Base-by-base conservation (phyloP, 1,139 yeast species). In the Diutina catenulata region DNA sequence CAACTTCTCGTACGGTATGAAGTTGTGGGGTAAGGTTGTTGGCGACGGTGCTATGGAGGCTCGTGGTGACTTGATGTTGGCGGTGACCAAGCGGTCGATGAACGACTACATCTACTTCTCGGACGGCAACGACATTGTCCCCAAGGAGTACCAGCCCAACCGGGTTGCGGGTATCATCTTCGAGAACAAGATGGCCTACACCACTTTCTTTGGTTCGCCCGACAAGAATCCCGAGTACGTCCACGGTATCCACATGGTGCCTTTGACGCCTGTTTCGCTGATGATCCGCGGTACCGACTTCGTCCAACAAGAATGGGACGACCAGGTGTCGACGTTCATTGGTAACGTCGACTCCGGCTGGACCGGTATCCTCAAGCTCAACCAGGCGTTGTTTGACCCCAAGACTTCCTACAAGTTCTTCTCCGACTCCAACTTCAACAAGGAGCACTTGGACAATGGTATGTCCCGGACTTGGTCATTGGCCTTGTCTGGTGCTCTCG, bases 211-310 rank as follows among this genome's bases (percentile, higher is more conserved):
- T 51, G 95, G 95, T 47, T 58, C 38, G 57, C 57, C 3, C 53
- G 38, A 36, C 31, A 31, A 41, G 11, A 56, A 66, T 41, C 64
- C 69, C 11, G 91, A 88, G 56, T 91, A 81, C 56, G 87, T 91
- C 40, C 97, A 88, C 51, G 95, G 96, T 53, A 88, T 91, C 45
- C 97, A 91, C 55, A 91, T 93, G 80, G 68, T 91, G 42, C 95
- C 98, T 19, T 64, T 84, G 37, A 86, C 95, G 0, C 91, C 96
- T 0, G 76, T 83, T 13, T 80, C 95, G 13, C 77, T 93, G 0
- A 76, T 70, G 44, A 69, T 87, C 33, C 72, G 97, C 55, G 64
- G 68, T 5, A 73, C 87, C 2, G 57, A 64, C 1, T 91, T 76
- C 57, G 94, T 80, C 14, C 50, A 64, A 47, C 76, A 87, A 58